These are phyloP conservation scores for Kluyveromyces sp. DNA, from an alignment of 1,139 yeast species.

Conservation along the genomic window DNA sequence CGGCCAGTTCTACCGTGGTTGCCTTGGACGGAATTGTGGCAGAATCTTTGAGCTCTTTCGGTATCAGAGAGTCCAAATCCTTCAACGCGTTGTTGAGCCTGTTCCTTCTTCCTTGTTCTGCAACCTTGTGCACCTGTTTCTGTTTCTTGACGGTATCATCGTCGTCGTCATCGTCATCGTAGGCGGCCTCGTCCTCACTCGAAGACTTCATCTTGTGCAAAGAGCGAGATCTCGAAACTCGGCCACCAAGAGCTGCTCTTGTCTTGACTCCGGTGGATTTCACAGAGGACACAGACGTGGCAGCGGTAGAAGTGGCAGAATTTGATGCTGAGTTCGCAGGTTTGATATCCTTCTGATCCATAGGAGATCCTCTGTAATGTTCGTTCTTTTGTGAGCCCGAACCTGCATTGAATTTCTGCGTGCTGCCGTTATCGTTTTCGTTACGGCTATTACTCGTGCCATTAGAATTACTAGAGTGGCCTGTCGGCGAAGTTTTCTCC, in stretches of 20 bases:
- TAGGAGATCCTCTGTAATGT: background rate
- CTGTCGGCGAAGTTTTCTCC: background rate
- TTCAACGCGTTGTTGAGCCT: conserved; percentile 82
- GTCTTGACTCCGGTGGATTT: background rate
- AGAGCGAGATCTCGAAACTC: background rate
- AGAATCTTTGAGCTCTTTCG: conserved; percentile 52
- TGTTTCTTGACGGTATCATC: conserved; percentile 32
- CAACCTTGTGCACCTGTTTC: conserved; percentile 81
- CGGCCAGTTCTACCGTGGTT: conserved; percentile 87
- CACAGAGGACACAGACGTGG: background rate
- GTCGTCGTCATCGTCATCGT: conserved; percentile 17
- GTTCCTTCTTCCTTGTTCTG: conserved; percentile 93
- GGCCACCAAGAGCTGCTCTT: background rate
- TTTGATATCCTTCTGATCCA: background rate
- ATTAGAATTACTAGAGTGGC: background rate
- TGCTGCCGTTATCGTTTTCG: conserved; percentile 8
- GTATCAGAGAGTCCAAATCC: conserved; percentile 63
- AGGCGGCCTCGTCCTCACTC: conserved; percentile 2
- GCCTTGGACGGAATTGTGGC: conserved; percentile 75
- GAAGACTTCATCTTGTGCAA: background rate
- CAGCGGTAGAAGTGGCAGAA: background rate
- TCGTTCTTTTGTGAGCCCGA: background rate
- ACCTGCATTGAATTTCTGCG: conserved; percentile 11
- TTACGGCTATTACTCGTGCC: background rate
- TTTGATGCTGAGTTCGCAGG: background rate